Evolutionary conservation across 1,284 basidiomycete species (phyloP), one percentile per base, ranked within the genome.

Genomic region (Heterobasidion parviporum): DNA sequence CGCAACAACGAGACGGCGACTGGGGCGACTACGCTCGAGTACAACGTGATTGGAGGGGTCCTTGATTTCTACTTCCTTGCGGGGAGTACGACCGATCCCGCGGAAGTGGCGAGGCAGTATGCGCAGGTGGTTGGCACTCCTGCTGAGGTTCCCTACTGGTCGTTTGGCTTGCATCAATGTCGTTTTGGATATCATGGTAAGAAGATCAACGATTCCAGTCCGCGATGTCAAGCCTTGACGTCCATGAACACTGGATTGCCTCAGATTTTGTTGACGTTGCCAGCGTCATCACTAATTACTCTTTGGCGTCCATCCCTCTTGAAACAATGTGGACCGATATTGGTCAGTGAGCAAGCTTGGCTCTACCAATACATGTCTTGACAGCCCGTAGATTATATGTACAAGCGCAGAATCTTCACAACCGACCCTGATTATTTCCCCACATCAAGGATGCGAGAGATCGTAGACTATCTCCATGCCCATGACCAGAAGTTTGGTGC

Each of bases 261-360:
- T 48, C 54, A 83, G 83, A 83, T 63, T 85, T 74, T 50, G 71
- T 84, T 18, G 79, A 83, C 49, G 82, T 86, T 1, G 78, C 83
- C 1, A 68, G 72, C 49, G 83, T 85, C 6, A 80, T 86, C 56
- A 68, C 75, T 0, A 83, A 80, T 64, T 86, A 85, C 58, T 77
- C 80, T 3, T 73, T 69, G 2, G 81, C 82, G 0, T 65, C 69
- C 2, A 87, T 88, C 54, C 86, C 86, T 3, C 75, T 88, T 3
- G 85, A 88, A 66, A 83, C 82, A 0, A 85, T 87, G 81, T 88
- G 85, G 86, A 86, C 83, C 8, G 86, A 88, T 65, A 89, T 89
- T 46, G 83, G 82, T 78, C 63, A 36, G 68, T 54, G 47, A 3
- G 15, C 9, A 14, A 51, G 33, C 34, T 33, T 32, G 0, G 16